Evolutionary conservation across 441 rosid species (phyloP), one percentile per base, ranked within the genome.

Genomic region (Pelargonium myrrhifolium): DNA sequence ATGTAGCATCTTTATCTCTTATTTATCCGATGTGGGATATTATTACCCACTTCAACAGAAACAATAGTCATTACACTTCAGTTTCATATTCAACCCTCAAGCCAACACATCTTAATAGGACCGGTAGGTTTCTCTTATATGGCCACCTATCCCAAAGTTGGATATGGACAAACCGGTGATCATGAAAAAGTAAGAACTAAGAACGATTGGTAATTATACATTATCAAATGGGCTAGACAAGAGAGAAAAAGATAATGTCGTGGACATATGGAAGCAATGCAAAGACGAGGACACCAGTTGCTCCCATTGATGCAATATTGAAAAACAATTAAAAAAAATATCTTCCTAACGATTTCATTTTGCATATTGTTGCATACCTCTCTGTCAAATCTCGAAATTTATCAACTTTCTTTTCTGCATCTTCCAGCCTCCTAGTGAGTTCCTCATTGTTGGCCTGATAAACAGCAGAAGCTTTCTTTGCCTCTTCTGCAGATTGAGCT

Each of bases 311-410:
- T 49, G 20, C 17, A 51, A 51, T 4, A n/a, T 51, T 20, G 15
- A 51, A 20, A 51, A 51, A 51, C 58, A 17, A 17, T 51, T n/a
- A 51, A 15, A 51, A 51, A 4, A 24, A 24, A 24, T 24, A 24
- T 51, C 58, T 51, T 51, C 58, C 21, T 51, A 53, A 53, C 24
- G 24, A 10, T 53, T 53, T 17, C 17, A 9, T 71, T 9, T 42
- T 22, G 31, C 1, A 61, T 67, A 43, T 51, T 63, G 70, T 49
- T 62, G 82, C 89, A 77, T 71, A 95, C 99, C 98, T 95, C 78
- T 95, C 98, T 53, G 89, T 82, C 35, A 92, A 92, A 71, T 95
- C 98, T 84, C 90, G 99, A 82, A 95, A 90, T 72, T 92, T 97
- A 71, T 89, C 96, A 74, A 83, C 84, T 83, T 86, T 92, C 74